Evolutionary conservation across 2,329 filamentous ascomycete species (phyloP), one percentile per base, ranked within the genome.

Genomic region (Trichoderma oligosporum): DNA sequence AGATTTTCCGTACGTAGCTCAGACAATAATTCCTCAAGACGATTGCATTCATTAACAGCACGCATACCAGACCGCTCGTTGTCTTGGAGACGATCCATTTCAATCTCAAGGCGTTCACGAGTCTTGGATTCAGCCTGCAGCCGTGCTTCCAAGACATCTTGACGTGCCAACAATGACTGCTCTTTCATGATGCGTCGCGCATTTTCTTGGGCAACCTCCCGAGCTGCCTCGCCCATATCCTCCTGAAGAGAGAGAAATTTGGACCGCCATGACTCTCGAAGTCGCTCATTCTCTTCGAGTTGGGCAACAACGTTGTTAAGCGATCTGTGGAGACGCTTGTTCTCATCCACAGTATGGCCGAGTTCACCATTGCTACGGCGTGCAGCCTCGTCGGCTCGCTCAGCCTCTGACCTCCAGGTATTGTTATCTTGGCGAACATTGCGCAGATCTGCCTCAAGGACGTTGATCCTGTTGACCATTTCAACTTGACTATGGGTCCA

Each of bases 191-290:
- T 84, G 74, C 88, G 92, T 33, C 82, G 80, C 27, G 87, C 84
- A 68, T 92, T 93, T 68, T 97, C 92, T 65, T 89, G 85, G 20
- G 88, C 85, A 61, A 97, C 85, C 61, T 96, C 87, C 45, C 84
- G 84, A 53, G 89, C 86, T 47, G 91, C 89, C 56, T 79, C 79
- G 29, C 85, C 82, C 87, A 97, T 93, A 64, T 97, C 91, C 61
- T 91, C 83, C 72, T 97, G 92, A 36, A 99, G 78, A 59, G 85
- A 85, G 64, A 93, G 84, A 66, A 97, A 88, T 72, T 94, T 96
- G 69, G 79, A 78, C 63, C 91, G 87, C 82, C 95, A 92, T 60
- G 81, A 85, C 69, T 96, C 90, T 58, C 91, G 87, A 59, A 95
- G 82, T 61, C 87, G 85, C 67, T 92, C 85, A 66, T 91, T 93